Evolutionary conservation across 495 filamentous ascomycete genomes (phyloP), one percentile per base, ranked within the genome.

Genomic region (Penicillium tannophilum): DNA sequence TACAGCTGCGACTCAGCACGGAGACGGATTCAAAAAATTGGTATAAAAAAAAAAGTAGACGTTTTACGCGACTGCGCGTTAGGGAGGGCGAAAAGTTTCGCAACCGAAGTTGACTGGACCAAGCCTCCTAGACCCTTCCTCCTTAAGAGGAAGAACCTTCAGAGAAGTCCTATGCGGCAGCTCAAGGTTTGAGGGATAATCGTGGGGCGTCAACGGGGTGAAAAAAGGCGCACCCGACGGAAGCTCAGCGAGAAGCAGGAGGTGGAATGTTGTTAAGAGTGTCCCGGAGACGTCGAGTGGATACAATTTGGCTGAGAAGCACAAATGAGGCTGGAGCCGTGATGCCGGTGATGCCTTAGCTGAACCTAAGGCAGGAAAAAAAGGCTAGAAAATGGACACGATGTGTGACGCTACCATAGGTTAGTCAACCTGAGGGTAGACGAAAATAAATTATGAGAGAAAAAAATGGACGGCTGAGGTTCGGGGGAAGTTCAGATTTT

Each of bases 121-220:
- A 72, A 70, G 64, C 62, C 64, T 69, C 69, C 62, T 67, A 59
- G 69, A 71, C 69, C 66, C 69, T 70, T 71, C 69, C 69, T 62
- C 69, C 69, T 71, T 64, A 78, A 94, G 92, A 93, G 91, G 92
- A 95, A 97, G 92, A 93, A 92, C 86, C 88, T 84, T 82, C 86
- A 84, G 87, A 88, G 84, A 82, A 87, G 86, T 92, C 89, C 90
- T 97, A 97, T 97, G 92, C 92, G 92, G 92, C 92, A 95, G 92
- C 90, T 93, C 90, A 85, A 82, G 73, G 72, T 72, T 75, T 78
- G 81, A 78, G 76, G 80, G 77, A 68, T 63, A 69, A 78, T 78
- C 64, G 67, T 72, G 73, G 70, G 78, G 79, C 80, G 84, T 80
- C 79, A 78, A 71, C 60, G 63, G 65, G 70, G 66, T 67, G 59